A percentile compares a stretch with the other conserved stretches of the same genome.
These are phyloP conservation scores for Stenogyne calaminthoides DNA, from an alignment of 305 asterid genomes.

Conservation along the genomic window DNA sequence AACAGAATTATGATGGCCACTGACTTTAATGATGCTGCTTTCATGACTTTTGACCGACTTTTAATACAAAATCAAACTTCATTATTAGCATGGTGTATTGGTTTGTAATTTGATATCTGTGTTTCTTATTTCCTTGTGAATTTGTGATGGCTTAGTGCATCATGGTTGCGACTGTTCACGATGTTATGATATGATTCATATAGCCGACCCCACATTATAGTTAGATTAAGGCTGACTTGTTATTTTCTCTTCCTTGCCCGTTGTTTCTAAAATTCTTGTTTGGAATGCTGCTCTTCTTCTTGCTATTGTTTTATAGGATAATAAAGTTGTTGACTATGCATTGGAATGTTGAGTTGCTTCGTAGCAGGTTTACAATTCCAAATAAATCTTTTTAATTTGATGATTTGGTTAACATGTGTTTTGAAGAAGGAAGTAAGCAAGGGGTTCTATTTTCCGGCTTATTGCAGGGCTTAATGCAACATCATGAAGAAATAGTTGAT, in stretches of 20 bases:
- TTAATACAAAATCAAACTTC: not conserved
- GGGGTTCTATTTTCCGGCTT: not conserved
- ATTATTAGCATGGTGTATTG: slow-evolving; percentile 5
- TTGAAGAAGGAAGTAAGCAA: slow-evolving; percentile 4
- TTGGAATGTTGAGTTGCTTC: not conserved
- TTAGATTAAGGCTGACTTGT: too few species aligned
- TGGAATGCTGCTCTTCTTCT: not conserved
- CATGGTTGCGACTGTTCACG: too few species aligned
- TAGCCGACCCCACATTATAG: too few species aligned
- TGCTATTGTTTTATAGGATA: not conserved
- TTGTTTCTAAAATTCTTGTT: not conserved
- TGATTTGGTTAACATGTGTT: not conserved
- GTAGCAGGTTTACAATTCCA: not conserved
- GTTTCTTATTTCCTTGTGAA: not conserved
- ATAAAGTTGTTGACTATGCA: not conserved
- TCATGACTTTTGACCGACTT: not conserved
- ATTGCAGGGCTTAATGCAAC: slow-evolving; percentile 74
- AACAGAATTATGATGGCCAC: slow-evolving; percentile 18
- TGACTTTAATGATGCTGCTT: slow-evolving; percentile 18
- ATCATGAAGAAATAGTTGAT: slow-evolving; percentile 71
- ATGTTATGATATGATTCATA: not conserved
- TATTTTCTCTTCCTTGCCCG: too few species aligned
- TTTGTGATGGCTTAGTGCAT: too few species aligned
- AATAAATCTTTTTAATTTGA: not conserved
- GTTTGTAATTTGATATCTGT: slow-evolving; percentile 4